These are phyloP conservation scores for Plasmodium gaboni DNA, from an alignment of 169 alveolate genomes.

Conservation along the genomic window DNA sequence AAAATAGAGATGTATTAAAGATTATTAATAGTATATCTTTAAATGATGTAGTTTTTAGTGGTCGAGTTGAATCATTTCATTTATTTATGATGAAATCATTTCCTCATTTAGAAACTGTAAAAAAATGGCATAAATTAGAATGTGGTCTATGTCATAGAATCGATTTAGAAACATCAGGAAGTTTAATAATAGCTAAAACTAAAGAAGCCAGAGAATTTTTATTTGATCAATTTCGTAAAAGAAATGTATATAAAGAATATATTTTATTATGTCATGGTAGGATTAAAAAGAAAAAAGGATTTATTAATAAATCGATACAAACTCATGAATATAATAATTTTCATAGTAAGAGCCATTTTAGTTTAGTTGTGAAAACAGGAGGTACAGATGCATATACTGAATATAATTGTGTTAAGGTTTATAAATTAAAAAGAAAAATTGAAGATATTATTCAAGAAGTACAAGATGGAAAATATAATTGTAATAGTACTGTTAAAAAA, in stretches of 20 bases:
- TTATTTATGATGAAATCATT: slow-evolving; percentile 82
- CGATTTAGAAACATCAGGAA: slow-evolving; percentile 84
- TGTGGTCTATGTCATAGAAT: slow-evolving; percentile 86
- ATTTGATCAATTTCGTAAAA: slow-evolving; percentile 82
- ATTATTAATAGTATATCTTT: slow-evolving; percentile 77
- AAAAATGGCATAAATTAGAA: slow-evolving; percentile 84
- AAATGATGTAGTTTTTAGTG: slow-evolving; percentile 80
- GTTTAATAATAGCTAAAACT: slow-evolving; percentile 82
- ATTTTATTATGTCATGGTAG: slow-evolving; percentile 84
- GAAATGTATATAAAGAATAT: slow-evolving; percentile 83
- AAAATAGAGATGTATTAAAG: slow-evolving; percentile 75
- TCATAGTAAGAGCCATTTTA: slow-evolving; percentile 81
- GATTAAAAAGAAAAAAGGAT: slow-evolving; percentile 76
- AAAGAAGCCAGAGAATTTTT: slow-evolving; percentile 81
- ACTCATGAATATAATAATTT: slow-evolving; percentile 80
- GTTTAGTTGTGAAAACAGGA: slow-evolving; percentile 82
- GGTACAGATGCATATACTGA: slow-evolving; percentile 86
- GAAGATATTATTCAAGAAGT: slow-evolving; percentile 64
- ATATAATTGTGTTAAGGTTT: slow-evolving; percentile 77
- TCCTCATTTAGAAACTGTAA: slow-evolving; percentile 81
- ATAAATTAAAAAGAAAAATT: slow-evolving; percentile 53
- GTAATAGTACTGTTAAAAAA: slow-evolving; percentile 40
- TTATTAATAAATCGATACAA: slow-evolving; percentile 79
- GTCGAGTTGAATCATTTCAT: slow-evolving; percentile 83
- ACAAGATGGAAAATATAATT: slow-evolving; percentile 44